These are phyloP conservation scores for Oenanthe sinensis DNA, from an alignment of 129 eudicot genomes.

Conservation along the genomic window DNA sequence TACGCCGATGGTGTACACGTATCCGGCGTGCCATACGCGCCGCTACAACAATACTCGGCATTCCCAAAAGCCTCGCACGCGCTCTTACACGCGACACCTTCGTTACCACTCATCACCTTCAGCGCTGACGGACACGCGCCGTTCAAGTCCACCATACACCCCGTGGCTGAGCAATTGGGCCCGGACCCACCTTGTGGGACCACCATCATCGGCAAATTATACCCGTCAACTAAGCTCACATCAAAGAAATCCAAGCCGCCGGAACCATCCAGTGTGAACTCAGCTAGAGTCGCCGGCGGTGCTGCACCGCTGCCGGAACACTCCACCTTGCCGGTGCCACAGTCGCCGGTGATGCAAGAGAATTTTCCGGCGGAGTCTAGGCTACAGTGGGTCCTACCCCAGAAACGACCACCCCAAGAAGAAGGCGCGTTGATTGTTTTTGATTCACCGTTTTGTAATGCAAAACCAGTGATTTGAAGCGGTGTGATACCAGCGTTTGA, in stretches of 20 bases:
- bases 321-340: slow-evolving; percentile 65
- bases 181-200: slow-evolving; percentile 73
- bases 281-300: slow-evolving; percentile 80
- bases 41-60: slow-evolving; percentile 73
- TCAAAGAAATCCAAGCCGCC: slow-evolving; percentile 68
- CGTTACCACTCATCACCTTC: slow-evolving; percentile 43
- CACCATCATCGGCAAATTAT: slow-evolving; percentile 77
- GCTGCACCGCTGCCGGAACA: slow-evolving; percentile 62
- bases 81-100: slow-evolving; percentile 81
- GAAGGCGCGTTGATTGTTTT: slow-evolving; percentile 36
- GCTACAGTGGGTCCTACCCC: slow-evolving; percentile 74
- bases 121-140: slow-evolving; percentile 71
- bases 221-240: slow-evolving; percentile 87
- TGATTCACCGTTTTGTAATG: slow-evolving; percentile 46
- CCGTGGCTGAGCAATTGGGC: slow-evolving; percentile 50
- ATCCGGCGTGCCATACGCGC: slow-evolving; percentile 66
- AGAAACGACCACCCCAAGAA: slow-evolving; percentile 75
- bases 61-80: slow-evolving; percentile 81
- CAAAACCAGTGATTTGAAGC: slow-evolving; percentile 56
- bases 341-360: slow-evolving; percentile 74
- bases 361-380: slow-evolving; percentile 53
- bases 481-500: slow-evolving; percentile 71
- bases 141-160: slow-evolving; percentile 69
- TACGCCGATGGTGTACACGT: slow-evolving; percentile 67
- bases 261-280: slow-evolving; percentile 67